These are phyloP conservation scores for Waitea zeae DNA, from an alignment of 1,284 basidiomycete genomes.

Conservation along the genomic window DNA sequence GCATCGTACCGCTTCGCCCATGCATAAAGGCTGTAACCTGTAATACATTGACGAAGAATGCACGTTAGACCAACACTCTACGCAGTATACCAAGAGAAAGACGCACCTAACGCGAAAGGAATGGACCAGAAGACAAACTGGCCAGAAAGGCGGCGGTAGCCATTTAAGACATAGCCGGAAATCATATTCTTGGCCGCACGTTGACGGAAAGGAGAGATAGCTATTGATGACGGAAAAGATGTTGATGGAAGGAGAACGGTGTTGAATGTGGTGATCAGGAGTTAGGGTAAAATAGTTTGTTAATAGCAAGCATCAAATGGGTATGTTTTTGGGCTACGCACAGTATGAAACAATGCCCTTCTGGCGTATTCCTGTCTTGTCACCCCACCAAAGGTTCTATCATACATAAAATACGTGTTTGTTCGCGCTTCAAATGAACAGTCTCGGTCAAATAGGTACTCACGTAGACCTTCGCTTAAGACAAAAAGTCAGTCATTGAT, in stretches of 20 bases:
- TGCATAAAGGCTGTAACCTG: constrained; percentile 73
- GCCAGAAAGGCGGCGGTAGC: constrained; percentile 57
- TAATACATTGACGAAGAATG: too few species aligned
- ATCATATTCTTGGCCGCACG: constrained; percentile 58
- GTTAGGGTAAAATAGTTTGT: constrained; percentile 3
- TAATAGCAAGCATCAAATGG: not conserved
- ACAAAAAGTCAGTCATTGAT: constrained; percentile 2
- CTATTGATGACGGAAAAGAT: constrained; percentile 20
- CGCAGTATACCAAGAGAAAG: constrained; percentile 1
- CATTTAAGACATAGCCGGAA: constrained; percentile 74
- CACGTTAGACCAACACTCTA: too few species aligned
- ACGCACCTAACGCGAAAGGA: constrained; percentile 66
- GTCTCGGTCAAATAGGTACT: constrained; percentile 16
- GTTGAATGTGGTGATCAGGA: not conserved
- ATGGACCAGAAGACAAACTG: constrained; percentile 71
- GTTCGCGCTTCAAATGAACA: too few species aligned
- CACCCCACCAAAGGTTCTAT: constrained; percentile 89
- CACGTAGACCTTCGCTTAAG: constrained; percentile 47
- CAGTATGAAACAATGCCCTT: constrained; percentile 73
- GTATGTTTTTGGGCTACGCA: constrained; percentile 21
- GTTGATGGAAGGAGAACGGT: not conserved
- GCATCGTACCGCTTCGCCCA: constrained; percentile 64
- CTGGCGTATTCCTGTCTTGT: constrained; percentile 52
- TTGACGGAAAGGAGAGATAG: constrained; percentile 68
- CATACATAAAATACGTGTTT: too few species aligned